Conservation (phyloP, 108 stramenopile species). For the Parietichytrium sp. region DNA sequence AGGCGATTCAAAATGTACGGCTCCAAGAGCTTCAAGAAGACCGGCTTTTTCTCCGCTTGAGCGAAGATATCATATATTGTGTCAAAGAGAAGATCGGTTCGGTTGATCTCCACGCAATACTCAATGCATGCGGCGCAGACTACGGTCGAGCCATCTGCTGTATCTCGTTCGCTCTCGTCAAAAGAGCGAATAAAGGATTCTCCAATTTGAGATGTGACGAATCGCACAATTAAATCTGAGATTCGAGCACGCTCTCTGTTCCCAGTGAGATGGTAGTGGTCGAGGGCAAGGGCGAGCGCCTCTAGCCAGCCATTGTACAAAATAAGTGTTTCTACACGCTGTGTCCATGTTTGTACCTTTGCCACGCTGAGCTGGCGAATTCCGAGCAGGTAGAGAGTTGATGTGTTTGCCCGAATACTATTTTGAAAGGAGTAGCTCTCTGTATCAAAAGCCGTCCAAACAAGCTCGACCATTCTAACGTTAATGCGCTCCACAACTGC, state of each 20-base stretch:
- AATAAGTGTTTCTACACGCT: background rate
- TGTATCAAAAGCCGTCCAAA: constrained; percentile 26
- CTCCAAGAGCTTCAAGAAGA: constrained; percentile 21
- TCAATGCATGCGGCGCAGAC: constrained; percentile 19
- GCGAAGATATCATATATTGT: background rate
- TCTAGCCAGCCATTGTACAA: constrained; percentile 27
- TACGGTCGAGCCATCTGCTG: constrained; percentile 2
- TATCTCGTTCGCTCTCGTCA: no score
- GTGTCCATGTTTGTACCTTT: constrained; percentile 15
- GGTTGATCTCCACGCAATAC: constrained; percentile 2
- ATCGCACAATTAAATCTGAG: background rate
- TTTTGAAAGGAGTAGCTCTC: constrained; percentile 14
- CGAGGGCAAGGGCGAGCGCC: constrained; percentile 13
- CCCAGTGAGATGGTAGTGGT: constrained; percentile 18
- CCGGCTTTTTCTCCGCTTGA: background rate
- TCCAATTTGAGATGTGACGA: no score
- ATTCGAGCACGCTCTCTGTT: background rate
- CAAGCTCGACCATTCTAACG: constrained; percentile 12
- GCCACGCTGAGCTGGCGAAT: constrained; percentile 24
- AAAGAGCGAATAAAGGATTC: no score
- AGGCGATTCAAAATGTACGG: constrained; percentile 21
- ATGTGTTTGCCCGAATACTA: background rate
- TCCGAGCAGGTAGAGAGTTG: background rate
- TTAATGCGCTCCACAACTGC: constrained; percentile 30
- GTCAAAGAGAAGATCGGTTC: constrained; percentile 31